These are phyloP conservation scores for Athelia sp. DNA, from an alignment of 1,284 basidiomycete genomes.

Conservation along the genomic window DNA sequence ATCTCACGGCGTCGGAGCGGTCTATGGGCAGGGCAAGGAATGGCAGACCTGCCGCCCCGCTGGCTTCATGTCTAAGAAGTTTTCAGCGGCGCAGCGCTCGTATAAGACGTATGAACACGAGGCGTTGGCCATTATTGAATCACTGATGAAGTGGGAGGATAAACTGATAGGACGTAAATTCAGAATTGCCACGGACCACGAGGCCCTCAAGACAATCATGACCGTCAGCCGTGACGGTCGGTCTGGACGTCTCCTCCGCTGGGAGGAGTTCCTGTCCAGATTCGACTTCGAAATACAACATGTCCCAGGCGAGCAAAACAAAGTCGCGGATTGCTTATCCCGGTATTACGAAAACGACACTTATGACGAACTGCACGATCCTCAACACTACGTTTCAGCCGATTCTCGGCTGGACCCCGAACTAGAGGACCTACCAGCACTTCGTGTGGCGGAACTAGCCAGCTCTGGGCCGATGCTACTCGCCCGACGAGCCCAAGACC, in stretches of 20 bases:
- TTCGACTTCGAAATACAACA: conserved; percentile 27
- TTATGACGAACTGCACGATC: conserved; percentile 1
- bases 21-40: conserved; percentile 22
- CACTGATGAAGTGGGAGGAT: conserved; percentile 24
- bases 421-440: conserved; percentile 13
- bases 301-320: conserved; percentile 23
- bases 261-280: conserved; percentile 11
- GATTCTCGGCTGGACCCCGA: conserved; percentile 21
- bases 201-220: conserved; percentile 15
- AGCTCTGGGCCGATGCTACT: not conserved
- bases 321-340: conserved; percentile 26
- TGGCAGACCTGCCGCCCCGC: conserved; percentile 20
- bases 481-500: not conserved
- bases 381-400: conserved; percentile 2
- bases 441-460: conserved; percentile 5
- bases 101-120: conserved; percentile 33
- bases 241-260: conserved; percentile 1
- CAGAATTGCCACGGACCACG: conserved; percentile 31
- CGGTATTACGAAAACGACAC: conserved; percentile 15
- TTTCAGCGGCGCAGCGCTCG: conserved; percentile 31
- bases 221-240: not conserved
- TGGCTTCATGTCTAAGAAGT: conserved; percentile 32
- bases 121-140: conserved; percentile 28
- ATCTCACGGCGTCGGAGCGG: conserved; percentile 20
- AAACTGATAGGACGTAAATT: conserved; percentile 27